These are phyloP conservation scores for Petasospora fabianii DNA, from an alignment of 1,139 yeast species.

Conservation along the genomic window DNA sequence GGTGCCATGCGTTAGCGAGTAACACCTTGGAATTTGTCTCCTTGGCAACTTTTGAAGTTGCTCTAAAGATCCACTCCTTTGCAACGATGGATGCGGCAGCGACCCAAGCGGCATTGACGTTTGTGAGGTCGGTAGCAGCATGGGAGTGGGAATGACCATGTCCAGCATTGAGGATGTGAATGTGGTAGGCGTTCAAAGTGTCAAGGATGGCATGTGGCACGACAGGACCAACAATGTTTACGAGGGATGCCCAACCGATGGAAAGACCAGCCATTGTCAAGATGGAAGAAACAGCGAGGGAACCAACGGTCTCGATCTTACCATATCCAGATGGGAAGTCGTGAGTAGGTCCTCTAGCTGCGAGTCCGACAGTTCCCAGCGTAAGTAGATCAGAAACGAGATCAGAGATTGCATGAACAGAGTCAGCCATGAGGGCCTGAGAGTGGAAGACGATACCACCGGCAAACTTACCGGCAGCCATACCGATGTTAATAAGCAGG, in stretches of 20 bases:
- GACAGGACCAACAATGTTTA: conserved; percentile 65
- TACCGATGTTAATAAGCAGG: conserved; percentile 70
- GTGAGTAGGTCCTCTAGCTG: conserved; percentile 59
- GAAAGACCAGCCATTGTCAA: conserved; percentile 83
- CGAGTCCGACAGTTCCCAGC: conserved; percentile 79
- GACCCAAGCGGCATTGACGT: conserved; percentile 93
- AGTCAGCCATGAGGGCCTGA: conserved; percentile 90
- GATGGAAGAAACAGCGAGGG: conserved; percentile 80
- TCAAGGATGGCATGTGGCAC: conserved; percentile 56
- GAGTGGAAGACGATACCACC: conserved; percentile 95
- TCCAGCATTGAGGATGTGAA: conserved; percentile 24
- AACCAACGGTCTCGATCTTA: conserved; percentile 87
- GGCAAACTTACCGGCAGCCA: conserved; percentile 81
- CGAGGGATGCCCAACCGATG: conserved; percentile 84
- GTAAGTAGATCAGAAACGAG: conserved; percentile 87
- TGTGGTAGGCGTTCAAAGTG: conserved; percentile 38
- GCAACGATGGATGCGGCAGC: conserved; percentile 84
- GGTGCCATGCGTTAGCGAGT: conserved; percentile 98
- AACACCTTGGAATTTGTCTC: conserved; percentile 80
- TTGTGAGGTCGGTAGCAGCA: conserved; percentile 47
- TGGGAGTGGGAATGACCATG: conserved; percentile 45
- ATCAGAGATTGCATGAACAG: conserved; percentile 88
- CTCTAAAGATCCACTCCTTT: conserved; percentile 82
- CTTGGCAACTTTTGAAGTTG: conserved; percentile 76
- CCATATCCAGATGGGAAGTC: conserved; percentile 88